Evolutionary conservation across 1,284 basidiomycete species (phyloP).

Genomic region (Papiliotrema fonsecae): DNA sequence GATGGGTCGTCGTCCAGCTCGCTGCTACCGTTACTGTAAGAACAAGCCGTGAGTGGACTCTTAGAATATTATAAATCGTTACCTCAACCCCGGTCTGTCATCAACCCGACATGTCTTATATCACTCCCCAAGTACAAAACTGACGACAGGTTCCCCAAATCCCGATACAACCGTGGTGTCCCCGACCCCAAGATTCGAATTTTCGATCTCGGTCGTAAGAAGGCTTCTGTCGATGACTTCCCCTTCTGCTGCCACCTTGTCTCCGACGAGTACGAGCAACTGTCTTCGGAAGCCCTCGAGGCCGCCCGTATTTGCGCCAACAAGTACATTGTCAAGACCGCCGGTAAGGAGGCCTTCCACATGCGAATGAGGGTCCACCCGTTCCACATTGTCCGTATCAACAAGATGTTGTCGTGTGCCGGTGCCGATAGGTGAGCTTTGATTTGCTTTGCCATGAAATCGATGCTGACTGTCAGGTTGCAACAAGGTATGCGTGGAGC

Average conservation of each 20-base stretch:
- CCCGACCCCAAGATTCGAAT: constrained; percentile 93
- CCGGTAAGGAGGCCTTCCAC: constrained; percentile 99
- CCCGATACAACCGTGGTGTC: constrained; percentile 96
- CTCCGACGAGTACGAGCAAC: constrained; percentile 97
- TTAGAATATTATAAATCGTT: neutral
- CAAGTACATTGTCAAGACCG: constrained; percentile 98
- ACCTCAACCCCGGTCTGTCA: neutral
- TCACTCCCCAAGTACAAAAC: neutral
- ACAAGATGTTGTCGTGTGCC: constrained; percentile 99
- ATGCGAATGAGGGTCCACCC: constrained; percentile 95
- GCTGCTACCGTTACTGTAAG: constrained; percentile 97
- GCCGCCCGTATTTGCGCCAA: constrained; percentile 98
- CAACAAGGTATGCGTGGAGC: constrained; percentile 99
- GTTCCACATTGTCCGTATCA: constrained; percentile 98
- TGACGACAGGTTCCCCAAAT: constrained; percentile 57
- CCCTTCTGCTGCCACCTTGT: constrained; percentile 94
- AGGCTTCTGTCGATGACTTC: constrained; percentile 94
- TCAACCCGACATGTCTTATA: neutral
- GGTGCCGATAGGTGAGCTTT: constrained; percentile 97
- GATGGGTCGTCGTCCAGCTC: constrained; percentile 94
- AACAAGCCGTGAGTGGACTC: constrained; percentile 68
- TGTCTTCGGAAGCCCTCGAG: constrained; percentile 93
- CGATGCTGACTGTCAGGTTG: too few species aligned
- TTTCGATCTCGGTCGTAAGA: constrained; percentile 92
- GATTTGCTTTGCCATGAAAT: too few species aligned